phyloP scores from a whole-genome alignment of 768 basidiomycete genomes.

The Stropharia rugosoannulata region DNA sequence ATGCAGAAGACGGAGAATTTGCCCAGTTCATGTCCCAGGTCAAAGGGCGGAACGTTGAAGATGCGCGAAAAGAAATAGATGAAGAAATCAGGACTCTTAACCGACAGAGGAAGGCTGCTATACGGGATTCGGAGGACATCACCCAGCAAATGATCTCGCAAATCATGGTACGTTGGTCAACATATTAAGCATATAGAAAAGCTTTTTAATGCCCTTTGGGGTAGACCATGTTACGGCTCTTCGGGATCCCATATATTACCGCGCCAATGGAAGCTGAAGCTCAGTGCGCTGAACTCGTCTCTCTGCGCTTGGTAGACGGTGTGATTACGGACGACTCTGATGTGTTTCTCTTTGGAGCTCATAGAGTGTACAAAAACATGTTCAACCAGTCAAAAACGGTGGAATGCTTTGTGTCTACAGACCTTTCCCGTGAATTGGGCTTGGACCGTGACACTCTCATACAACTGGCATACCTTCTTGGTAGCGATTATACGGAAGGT shows the following conservation, averaged over 20 bases:
- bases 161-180: constrained; percentile 51
- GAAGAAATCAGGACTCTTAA: constrained; percentile 84
- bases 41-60: constrained; percentile 80
- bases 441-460: constrained; percentile 85
- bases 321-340: constrained; percentile 99
- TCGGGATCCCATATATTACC: constrained; percentile 97
- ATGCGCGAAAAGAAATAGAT: constrained; percentile 86
- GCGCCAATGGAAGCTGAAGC: constrained; percentile 99
- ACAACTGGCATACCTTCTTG: constrained; percentile 88
- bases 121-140: constrained; percentile 94
- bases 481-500: constrained; percentile 96
- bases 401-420: constrained; percentile 87
- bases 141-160: constrained; percentile 94
- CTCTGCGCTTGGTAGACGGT: constrained; percentile 87
- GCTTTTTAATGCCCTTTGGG: neutral
- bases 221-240: constrained; percentile 87
- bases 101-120: constrained; percentile 81
- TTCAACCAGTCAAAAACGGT: constrained; percentile 99
- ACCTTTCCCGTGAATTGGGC: constrained; percentile 85
- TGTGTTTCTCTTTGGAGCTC: constrained; percentile 95
- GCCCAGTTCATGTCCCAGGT: constrained; percentile 91
- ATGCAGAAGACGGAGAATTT: constrained; percentile 84
- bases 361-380: constrained; percentile 98
- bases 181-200: neutral
- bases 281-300: constrained; percentile 91